Percentiles rank a stretch among this genome's conserved stretches.
phyloP scores from a whole-genome alignment of 129 eudicot genomes.

The Smallanthus sonchifolius region DNA sequence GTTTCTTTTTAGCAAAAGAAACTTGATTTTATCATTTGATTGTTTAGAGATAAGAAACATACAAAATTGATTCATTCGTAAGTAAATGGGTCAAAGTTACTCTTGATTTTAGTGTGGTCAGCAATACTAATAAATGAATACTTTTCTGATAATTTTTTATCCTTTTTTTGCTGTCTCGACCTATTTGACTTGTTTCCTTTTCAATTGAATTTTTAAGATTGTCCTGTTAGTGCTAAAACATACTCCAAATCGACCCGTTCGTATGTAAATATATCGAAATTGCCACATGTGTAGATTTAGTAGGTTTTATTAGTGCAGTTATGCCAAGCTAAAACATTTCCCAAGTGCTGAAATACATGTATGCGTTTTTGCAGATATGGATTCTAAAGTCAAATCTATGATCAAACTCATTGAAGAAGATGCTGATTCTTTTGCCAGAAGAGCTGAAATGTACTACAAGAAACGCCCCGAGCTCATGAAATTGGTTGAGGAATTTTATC shows the following conservation, averaged over 20 bases:
- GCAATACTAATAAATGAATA: no score
- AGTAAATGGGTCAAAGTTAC: no score
- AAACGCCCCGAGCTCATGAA: constrained; percentile 97
- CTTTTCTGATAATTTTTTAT: no score
- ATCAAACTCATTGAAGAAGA: constrained; percentile 95
- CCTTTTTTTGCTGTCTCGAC: background rate
- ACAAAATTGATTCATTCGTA: no score
- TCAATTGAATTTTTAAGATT: background rate
- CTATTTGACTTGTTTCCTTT: background rate
- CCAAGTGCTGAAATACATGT: background rate
- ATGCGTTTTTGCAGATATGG: constrained; percentile 30
- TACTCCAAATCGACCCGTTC: background rate
- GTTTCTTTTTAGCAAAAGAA: no score
- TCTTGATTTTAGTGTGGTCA: no score
- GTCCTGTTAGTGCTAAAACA: background rate
- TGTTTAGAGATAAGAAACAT: no score
- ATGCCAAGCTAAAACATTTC: no score
- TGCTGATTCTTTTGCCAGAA: constrained; percentile 97
- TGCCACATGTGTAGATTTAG: no score
- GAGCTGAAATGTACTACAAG: constrained; percentile 98
- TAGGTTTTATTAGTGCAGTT: no score
- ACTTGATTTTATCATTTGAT: no score
- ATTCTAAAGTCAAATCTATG: constrained; percentile 84
- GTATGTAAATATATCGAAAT: background rate
- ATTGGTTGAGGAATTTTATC: constrained; percentile 87